phyloP scores from a whole-genome alignment of 495 filamentous ascomycete species.

The Penicillium taxi region DNA sequence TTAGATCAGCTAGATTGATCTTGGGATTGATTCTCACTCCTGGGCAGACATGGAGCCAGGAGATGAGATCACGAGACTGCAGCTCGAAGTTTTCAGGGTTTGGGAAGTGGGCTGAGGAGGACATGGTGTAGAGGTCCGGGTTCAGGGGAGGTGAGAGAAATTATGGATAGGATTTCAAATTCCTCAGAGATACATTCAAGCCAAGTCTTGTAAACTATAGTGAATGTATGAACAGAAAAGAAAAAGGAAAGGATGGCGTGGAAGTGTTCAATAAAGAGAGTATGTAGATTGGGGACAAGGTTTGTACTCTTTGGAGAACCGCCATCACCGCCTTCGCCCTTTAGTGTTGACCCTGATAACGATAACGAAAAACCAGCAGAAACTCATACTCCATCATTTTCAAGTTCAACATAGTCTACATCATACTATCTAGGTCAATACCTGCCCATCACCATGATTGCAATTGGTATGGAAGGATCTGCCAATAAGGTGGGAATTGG shows the following conservation, averaged over 20 bases:
- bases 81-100: slow-evolving; percentile 37
- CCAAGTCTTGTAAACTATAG: slow-evolving; percentile 2
- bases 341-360: no score
- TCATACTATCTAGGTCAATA: background rate
- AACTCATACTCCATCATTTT: background rate
- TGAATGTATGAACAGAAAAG: slow-evolving; percentile 2
- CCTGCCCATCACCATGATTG: slow-evolving; percentile 50
- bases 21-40: slow-evolving; percentile 49
- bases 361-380: slow-evolving; percentile 13
- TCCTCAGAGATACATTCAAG: no score
- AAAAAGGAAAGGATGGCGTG: slow-evolving; percentile 16
- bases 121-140: slow-evolving; percentile 23
- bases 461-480: slow-evolving; percentile 90
- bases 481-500: slow-evolving; percentile 97
- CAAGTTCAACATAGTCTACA: background rate
- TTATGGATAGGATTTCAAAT: no score
- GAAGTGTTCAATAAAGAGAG: slow-evolving; percentile 13
- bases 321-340: no score
- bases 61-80: slow-evolving; percentile 43
- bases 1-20: slow-evolving; percentile 47
- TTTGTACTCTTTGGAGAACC: slow-evolving; percentile 1
- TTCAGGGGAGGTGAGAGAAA: no score
- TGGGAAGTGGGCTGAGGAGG: slow-evolving; percentile 30
- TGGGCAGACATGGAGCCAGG: slow-evolving; percentile 45
- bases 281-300: slow-evolving; percentile 14